Base-by-base conservation (phyloP, 768 basidiomycete genomes). In the Leucocoprinus birnbaumii region DNA sequence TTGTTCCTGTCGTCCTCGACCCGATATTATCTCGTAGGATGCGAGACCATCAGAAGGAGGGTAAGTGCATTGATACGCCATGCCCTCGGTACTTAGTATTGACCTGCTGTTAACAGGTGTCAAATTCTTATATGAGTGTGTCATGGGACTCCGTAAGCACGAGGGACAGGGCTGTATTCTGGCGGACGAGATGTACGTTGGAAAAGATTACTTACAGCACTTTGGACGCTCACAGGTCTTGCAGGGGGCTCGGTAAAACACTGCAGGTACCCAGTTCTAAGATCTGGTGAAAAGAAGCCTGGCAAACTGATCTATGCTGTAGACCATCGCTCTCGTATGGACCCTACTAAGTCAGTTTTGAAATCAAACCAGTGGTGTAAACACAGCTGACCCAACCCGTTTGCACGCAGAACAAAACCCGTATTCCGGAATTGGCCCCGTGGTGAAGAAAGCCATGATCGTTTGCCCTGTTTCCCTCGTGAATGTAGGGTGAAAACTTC, bases 171-270 rank as follows among this genome's bases (percentile, higher is more conserved):
- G 96, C 1, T 95, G 93, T 62, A 97, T 99, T 60, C 80, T 99
- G 31, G 97, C 96, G 1, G 97, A 99, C 69, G 97, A 98, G 63
- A 96, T 97, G 94, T 92, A 35, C 26, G 38, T 35, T 35, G 25
- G n/a, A n/a, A n/a, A n/a, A n/a, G n/a, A n/a, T n/a, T n/a, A n/a
- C n/a, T n/a, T n/a, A n/a, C n/a, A n/a, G 47, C 24, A 11, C n/a
- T n/a, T 48, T 48, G 8, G 18, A 31, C 35, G 11, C 16, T 31
- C 27, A 31, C 27, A 48, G 14, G 8, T 10, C 8, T 31, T 56
- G 34, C 18, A 75, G 95, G 95, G 96, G 96, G 48, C 82, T 99
- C 48, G 97, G 97, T n/a, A 99, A 99, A 74, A 97, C 94, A 1
- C 71, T 94, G 7, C 91, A 92, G 75, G 89, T 81, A 48, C 37